phyloP scores from a whole-genome alignment of 1,284 basidiomycete species.

The Cryptococcus jaspeensis region DNA sequence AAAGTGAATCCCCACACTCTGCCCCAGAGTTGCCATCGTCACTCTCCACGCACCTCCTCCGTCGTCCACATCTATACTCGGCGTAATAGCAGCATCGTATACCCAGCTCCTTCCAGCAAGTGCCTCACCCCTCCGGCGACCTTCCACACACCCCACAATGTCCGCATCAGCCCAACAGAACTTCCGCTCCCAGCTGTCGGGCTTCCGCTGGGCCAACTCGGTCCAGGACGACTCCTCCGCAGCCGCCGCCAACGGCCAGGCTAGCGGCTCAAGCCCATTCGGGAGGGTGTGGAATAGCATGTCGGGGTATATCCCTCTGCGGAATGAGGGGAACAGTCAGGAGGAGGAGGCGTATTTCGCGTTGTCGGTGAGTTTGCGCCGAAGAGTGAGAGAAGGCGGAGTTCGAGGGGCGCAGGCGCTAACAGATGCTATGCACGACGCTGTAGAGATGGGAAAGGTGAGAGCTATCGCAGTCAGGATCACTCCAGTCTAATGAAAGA shows the following conservation, averaged over 20 bases:
- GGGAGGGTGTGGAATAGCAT: slow-evolving; percentile 57
- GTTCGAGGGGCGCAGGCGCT: slow-evolving; percentile 24
- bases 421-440: background rate
- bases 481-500: no score
- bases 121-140: no score
- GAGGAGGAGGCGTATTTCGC: slow-evolving; percentile 98
- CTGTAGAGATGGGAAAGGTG: slow-evolving; percentile 46
- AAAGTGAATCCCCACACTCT: no score
- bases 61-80: background rate
- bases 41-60: background rate
- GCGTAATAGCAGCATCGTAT: no score
- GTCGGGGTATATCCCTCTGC: slow-evolving; percentile 78
- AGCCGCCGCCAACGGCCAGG: slow-evolving; percentile 44
- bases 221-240: slow-evolving; percentile 68
- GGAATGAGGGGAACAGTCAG: slow-evolving; percentile 76
- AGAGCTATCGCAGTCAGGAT: slow-evolving; percentile 1
- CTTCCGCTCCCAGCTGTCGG: slow-evolving; percentile 49
- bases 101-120: no score
- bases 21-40: no score
- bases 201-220: slow-evolving; percentile 81
- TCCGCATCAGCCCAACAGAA: slow-evolving; percentile 35
- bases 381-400: background rate
- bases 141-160: slow-evolving; percentile 14
- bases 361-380: slow-evolving; percentile 62
- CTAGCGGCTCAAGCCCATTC: slow-evolving; percentile 58